phyloP scores from a whole-genome alignment of 352 stramenopile species.

The Globisporangium abappressorium region DNA sequence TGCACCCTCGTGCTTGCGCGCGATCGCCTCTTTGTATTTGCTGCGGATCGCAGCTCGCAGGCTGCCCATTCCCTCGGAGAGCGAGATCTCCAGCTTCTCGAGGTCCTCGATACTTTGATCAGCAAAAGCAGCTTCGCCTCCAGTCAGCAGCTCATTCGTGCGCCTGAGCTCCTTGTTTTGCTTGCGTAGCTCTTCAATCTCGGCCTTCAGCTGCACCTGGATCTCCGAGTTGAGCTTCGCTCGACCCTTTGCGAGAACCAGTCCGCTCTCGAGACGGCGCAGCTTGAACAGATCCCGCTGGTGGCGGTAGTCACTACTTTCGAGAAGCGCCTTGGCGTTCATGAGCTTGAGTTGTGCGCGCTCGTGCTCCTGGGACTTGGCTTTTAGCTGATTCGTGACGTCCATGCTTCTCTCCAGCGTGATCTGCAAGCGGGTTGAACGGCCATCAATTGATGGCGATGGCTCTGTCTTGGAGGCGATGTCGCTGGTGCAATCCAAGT shows the following conservation, averaged over 20 bases:
- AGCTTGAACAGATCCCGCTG: slow-evolving; percentile 25
- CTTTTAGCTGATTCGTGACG: slow-evolving; percentile 33
- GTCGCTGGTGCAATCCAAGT: slow-evolving; percentile 12
- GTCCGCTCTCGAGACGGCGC: slow-evolving; percentile 24
- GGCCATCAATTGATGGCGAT: neutral
- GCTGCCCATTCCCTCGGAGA: slow-evolving; percentile 25
- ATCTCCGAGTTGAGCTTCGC: slow-evolving; percentile 27
- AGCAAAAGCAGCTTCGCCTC: slow-evolving; percentile 23
- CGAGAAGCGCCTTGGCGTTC: slow-evolving; percentile 22
- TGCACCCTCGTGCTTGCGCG: slow-evolving; percentile 21
- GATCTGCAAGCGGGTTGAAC: slow-evolving; percentile 21
- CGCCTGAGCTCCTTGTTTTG: slow-evolving; percentile 26
- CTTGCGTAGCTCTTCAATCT: slow-evolving; percentile 20
- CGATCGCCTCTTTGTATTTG: slow-evolving; percentile 28
- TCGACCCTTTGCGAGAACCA: slow-evolving; percentile 35
- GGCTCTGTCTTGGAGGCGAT: neutral
- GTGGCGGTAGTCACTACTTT: slow-evolving; percentile 20
- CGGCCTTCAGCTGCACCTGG: slow-evolving; percentile 29
- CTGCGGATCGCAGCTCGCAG: slow-evolving; percentile 27
- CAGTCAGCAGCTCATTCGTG: slow-evolving; percentile 21
- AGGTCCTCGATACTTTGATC: slow-evolving; percentile 34
- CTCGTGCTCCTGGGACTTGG: slow-evolving; percentile 46
- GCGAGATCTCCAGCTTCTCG: slow-evolving; percentile 36
- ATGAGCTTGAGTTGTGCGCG: slow-evolving; percentile 26
- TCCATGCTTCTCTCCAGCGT: slow-evolving; percentile 37